Base-by-base conservation (phyloP, 2,329 filamentous ascomycete genomes). In the Hirsutella thompsonii region DNA sequence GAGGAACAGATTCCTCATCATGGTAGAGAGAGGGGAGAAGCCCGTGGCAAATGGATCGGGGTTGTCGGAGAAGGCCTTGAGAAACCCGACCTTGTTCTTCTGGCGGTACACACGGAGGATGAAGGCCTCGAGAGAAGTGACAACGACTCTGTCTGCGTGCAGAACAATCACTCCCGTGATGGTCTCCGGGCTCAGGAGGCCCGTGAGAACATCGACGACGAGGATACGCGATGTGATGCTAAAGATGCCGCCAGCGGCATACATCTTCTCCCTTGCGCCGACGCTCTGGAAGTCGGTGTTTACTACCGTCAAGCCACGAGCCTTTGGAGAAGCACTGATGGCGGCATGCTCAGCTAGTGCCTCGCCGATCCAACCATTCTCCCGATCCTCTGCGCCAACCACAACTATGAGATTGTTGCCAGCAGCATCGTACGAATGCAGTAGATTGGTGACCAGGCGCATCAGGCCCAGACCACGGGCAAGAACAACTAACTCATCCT, bases 281-380 rank as follows among this genome's bases (percentile, higher is more conserved):
- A 96, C 89, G 50, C 79, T 94, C 59, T 90, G 92, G 58, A 82
- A 77, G 58, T 98, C 92, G 6, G 92, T 96, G 60, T 96, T 96
- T 58, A 98, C 88, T 20, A 94, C 74, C 34, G 81, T 90, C 49
- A 98, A 68, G 1, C 92, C 92, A 46, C 89, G 78, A 38, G 88
- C 87, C 53, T 83, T 81, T 14, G 83, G 76, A 16, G 85, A 75
- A 62, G 79, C 81, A 67, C 87, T 95, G 57, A 94, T 79, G 47
- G 87, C 88, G 56, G 89, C 89, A 66, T 96, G 89, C 64, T 98
- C 92, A 20, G 92, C 92, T 56, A 98, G 68, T 23, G 88, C 86
- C 66, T 96, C 92, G 50, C 92, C 92, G 45, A 98, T 88, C 89
- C 90, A 96, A 42, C 82, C 81, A 75, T 95, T 95, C 57, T 98